Percentiles rank a stretch among this genome's conserved stretches.
phyloP scores from a whole-genome alignment of 1,284 basidiomycete species.

The Sphaerobolus stellatus region DNA sequence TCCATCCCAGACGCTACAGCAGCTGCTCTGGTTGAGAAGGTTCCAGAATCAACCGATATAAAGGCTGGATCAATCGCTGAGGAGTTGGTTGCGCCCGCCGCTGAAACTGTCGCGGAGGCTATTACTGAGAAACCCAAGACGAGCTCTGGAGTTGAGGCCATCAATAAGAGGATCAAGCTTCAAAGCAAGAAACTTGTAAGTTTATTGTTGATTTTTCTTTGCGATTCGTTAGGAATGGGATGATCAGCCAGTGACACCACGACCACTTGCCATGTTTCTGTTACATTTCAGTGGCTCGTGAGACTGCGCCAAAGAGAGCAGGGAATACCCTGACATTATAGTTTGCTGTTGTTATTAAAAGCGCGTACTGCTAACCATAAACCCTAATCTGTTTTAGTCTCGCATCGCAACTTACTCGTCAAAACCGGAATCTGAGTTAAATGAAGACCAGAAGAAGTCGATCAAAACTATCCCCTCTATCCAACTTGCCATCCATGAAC shows the following conservation, averaged over 20 bases:
- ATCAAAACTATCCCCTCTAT: conserved; percentile 69
- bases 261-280: neutral
- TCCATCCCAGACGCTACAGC: conserved; percentile 47
- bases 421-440: conserved; percentile 67
- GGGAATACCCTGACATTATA: too few relatives aligned
- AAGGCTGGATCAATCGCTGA: conserved; percentile 50
- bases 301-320: neutral
- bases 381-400: conserved; percentile 58
- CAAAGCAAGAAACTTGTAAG: conserved; percentile 83
- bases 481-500: conserved; percentile 75
- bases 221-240: neutral
- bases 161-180: conserved; percentile 73
- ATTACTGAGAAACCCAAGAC: conserved; percentile 29
- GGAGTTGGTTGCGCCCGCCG: conserved; percentile 42
- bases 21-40: conserved; percentile 49
- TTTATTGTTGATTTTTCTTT: conserved; percentile 19
- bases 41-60: conserved; percentile 47
- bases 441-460: conserved; percentile 79
- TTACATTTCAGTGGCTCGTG: neutral
- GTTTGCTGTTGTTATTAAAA: too few relatives aligned
- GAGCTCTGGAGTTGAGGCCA: conserved; percentile 73
- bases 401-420: conserved; percentile 70
- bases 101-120: conserved; percentile 26
- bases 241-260: neutral
- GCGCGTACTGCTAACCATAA: too few relatives aligned